Evolutionary conservation across 2,329 filamentous ascomycete species (phyloP).

Genomic region (Colletotrichum liriopes): DNA sequence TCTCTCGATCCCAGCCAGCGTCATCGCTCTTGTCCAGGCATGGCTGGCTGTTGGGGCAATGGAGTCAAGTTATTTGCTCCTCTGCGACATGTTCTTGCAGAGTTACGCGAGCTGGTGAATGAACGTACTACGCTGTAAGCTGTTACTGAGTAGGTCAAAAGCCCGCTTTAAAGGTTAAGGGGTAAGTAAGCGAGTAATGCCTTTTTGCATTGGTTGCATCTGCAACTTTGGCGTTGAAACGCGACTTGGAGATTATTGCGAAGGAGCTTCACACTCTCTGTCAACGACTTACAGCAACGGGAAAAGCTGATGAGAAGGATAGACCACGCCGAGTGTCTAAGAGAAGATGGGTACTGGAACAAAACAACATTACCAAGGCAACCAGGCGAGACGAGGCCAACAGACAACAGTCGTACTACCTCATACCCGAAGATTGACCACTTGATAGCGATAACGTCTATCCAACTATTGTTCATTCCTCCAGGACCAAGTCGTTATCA

Average conservation of each 20-base stretch:
- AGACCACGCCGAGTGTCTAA: constrained; percentile 14
- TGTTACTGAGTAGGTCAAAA: constrained; percentile 18
- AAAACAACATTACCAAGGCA: constrained; percentile 13
- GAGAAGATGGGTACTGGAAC: constrained; percentile 13
- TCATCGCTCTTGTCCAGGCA: constrained; percentile 21
- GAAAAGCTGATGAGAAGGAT: background rate
- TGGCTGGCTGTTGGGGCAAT: constrained; percentile 5
- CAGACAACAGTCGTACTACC: background rate
- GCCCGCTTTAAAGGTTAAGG: constrained; percentile 1
- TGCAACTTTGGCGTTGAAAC: constrained; percentile 1
- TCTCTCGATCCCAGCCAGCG: constrained; percentile 19
- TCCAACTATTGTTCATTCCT: background rate
- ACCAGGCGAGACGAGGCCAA: constrained; percentile 17
- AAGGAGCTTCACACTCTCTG: constrained; percentile 15
- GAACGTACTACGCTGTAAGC: constrained; percentile 5
- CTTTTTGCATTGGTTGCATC: background rate
- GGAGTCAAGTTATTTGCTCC: constrained; percentile 14
- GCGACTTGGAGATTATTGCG: constrained; percentile 2
- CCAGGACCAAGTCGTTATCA: background rate
- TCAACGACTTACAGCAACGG: background rate
- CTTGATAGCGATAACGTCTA: background rate
- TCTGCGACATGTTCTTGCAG: constrained; percentile 19
- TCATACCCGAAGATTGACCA: too few relatives aligned
- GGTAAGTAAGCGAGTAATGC: background rate
- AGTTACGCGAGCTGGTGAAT: constrained; percentile 24